Evolutionary conservation across 257 asterid species (phyloP), one percentile per base, ranked within the genome.

Genomic region (Jacaranda copaia): DNA sequence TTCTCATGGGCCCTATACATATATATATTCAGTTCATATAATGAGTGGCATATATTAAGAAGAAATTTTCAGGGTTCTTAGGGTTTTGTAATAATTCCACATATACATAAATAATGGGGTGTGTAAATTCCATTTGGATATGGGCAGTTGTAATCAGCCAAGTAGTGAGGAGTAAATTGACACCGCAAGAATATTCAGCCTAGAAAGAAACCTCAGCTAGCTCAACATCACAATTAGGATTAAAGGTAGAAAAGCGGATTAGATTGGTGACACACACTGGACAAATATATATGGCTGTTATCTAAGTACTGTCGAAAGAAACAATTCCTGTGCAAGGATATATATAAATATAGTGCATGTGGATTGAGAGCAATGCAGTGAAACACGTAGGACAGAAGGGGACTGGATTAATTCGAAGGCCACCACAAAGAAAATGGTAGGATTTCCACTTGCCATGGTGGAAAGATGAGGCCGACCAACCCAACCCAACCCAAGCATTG

Each of bases 181-280:
- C 32, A n/a, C n/a, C n/a, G n/a, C n/a, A n/a, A n/a, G n/a, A n/a
- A n/a, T n/a, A n/a, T n/a, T 52, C 58, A 15, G 25, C 10, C 25
- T 59, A 4, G 66, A 71, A 14, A 52, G 14, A 8, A 36, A 51
- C 20, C 6, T 4, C 7, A 19, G 42, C 40, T 32, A 19, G 42
- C 40, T 32, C 51, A 14, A 8, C 10, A 19, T 46, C 38, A 58
- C 39, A 58, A 57, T 56, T 58, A 69, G 48, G 61, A 48, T 14
- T 20, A 70, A 42, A 25, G 36, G 40, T 13, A 13, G 3, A 5
- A 68, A 80, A 74, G 36, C 51, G 73, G 84, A 80, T 80, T 75
- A 69, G 77, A 61, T 80, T 74, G 84, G 69, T 80, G 80, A 80
- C 77, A 52, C 39, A 61, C 39, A 67, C 12, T 53, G 20, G 72